Percentiles rank a stretch among this genome's conserved stretches.
Conservation (phyloP, 352 stramenopile genomes). For the Thraustotheca clavata region DNA sequence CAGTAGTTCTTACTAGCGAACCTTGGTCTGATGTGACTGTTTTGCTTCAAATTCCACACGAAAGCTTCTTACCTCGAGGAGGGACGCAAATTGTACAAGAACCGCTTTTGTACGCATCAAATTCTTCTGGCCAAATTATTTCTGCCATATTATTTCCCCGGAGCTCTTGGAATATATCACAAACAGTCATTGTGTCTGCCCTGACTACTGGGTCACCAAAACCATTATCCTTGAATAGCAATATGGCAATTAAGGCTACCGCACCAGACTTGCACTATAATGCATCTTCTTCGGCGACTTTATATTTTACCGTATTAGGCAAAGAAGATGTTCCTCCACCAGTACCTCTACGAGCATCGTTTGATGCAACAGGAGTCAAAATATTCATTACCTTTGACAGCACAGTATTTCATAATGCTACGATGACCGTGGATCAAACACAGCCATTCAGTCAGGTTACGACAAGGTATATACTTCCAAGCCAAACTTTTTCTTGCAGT, state of each 20-base stretch:
- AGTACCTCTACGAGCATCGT: constrained; percentile 33
- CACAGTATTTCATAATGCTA: constrained; percentile 48
- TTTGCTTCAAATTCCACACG: constrained; percentile 30
- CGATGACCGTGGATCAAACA: constrained; percentile 37
- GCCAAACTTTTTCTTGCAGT: constrained; percentile 30
- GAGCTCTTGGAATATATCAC: constrained; percentile 38
- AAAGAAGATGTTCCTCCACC: constrained; percentile 52
- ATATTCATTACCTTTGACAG: constrained; percentile 57
- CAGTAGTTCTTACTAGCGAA: constrained; percentile 44
- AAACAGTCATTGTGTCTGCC: not conserved
- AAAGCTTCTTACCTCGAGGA: constrained; percentile 28
- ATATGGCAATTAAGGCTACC: not conserved
- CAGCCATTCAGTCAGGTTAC: constrained; percentile 2
- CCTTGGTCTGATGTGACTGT: constrained; percentile 54
- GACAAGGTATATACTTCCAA: constrained; percentile 13
- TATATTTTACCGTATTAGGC: constrained; percentile 25
- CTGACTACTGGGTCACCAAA: constrained; percentile 14
- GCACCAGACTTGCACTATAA: constrained; percentile 4
- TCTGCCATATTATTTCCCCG: constrained; percentile 42
- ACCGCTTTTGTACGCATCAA: constrained; percentile 30
- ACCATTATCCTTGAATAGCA: constrained; percentile 5
- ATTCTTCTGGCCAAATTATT: not conserved
- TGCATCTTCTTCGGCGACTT: constrained; percentile 24
- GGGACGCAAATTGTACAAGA: constrained; percentile 23
- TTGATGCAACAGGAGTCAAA: constrained; percentile 45